A percentile compares a stretch with the other conserved stretches of the same genome.
These are phyloP conservation scores for Schizopora paradoxa DNA, from an alignment of 1,284 basidiomycete species.

Conservation along the genomic window DNA sequence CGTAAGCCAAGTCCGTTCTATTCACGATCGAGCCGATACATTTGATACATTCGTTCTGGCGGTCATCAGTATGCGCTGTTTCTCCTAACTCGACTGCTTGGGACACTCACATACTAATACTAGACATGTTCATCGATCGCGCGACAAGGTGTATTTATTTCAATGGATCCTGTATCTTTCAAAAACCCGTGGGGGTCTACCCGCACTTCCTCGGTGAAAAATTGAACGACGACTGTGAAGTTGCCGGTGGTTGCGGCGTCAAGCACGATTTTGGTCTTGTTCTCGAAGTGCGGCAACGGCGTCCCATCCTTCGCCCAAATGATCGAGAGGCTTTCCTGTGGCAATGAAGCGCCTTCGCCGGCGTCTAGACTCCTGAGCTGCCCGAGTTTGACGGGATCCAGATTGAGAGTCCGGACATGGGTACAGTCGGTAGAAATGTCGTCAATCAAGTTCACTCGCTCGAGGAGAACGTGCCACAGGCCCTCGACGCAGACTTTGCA, in stretches of 20 bases:
- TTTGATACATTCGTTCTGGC: too few relatives aligned
- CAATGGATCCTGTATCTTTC: background rate
- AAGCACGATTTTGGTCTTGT: constrained; percentile 8
- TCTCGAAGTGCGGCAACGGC: constrained; percentile 2
- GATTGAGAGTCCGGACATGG: constrained; percentile 26
- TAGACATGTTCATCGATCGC: too few relatives aligned
- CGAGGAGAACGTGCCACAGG: constrained; percentile 62
- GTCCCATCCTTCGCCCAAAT: constrained; percentile 7
- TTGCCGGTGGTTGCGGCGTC: constrained; percentile 5
- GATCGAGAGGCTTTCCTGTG: constrained; percentile 5
- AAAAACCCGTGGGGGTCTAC: constrained; percentile 9
- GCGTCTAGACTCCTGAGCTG: constrained; percentile 39
- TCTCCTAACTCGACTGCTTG: too few relatives aligned
- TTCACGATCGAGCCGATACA: too few relatives aligned
- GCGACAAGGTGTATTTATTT: background rate
- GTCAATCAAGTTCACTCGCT: constrained; percentile 58
- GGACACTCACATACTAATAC: too few relatives aligned
- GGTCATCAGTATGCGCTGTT: too few relatives aligned
- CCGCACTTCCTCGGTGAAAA: constrained; percentile 12
- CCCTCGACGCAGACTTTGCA: constrained; percentile 73
- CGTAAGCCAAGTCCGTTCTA: too few relatives aligned
- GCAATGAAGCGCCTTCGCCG: background rate
- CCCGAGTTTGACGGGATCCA: constrained; percentile 54
- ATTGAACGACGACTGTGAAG: constrained; percentile 8
- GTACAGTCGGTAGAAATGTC: constrained; percentile 35